Base-by-base conservation (phyloP, 139 green algal species). In the Coelastrella sp. region DNA sequence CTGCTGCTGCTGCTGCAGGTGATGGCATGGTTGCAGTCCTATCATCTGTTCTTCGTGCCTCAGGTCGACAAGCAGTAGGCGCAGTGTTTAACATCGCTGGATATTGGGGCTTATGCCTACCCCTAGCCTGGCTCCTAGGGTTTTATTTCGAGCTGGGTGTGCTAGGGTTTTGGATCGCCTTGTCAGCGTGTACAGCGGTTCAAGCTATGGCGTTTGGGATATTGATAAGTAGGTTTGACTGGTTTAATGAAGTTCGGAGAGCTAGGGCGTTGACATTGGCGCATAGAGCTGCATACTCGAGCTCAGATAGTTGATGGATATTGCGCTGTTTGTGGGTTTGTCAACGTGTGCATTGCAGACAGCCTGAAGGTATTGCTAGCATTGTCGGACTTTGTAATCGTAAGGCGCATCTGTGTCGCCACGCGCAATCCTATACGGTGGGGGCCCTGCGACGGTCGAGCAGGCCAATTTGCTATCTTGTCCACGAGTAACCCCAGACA, bases 11-110 rank as follows among this genome's bases (percentile, higher is more conserved):
- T 77, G 20, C 54, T 80, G 68, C 68, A 80, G 83, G 83, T 71
- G 83, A 88, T 58, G 83, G 83, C 68, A 88, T 88, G 83, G 83
- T 88, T 17, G 83, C 83, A n/a, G 83, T 88, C 16, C 68, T 88
- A 7, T 88, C 83, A 5, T 75, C 66, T 16, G 68, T 88, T 20
- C 83, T 88, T 11, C 66, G 83, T 3, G 83, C 83, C 6, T 88
- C 66, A 20, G 83, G 83, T 7, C 83, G 83, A 3, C 83, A 88
- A 80, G 83, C 83, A 3, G 80, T 80, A 14, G 83, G 83, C 0
- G 83, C 83, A 3, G 11, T 80, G 3, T 80, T 88, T 54, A 88
- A 88, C 56, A 71, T 88, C 3, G 83, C 54, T 13, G 83, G 83
- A 17, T 88, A 88, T 32, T 88, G 83, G 83, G 61, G 83, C 0